Base-by-base conservation (phyloP, 2,329 filamentous ascomycete genomes). In the Sordariomycetes sp. region DNA sequence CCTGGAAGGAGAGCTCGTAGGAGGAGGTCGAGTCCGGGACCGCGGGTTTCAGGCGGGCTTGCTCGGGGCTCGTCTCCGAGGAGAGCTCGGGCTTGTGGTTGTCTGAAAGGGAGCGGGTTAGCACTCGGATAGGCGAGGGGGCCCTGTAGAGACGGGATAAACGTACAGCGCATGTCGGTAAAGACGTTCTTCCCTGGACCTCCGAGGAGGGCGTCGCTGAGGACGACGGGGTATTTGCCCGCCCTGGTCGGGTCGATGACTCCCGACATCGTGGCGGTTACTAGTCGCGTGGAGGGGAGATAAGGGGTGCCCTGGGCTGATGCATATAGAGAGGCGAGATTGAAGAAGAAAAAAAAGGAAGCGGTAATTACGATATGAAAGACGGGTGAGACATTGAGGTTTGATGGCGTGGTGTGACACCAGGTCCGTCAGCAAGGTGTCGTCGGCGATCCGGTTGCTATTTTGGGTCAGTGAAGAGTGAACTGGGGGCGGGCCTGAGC, bases 151-250 rank as follows among this genome's bases (percentile, higher is more conserved):
- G n/a, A 34, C 3, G 22, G 24, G 52, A 10, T 17, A 55, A 8
- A 20, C 20, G 24, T 74, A 84, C 82, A 85, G 69, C 77, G 72
- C 54, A 86, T 73, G 57, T 78, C 78, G 1, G 81, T 85, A 62
- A 80, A 83, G 53, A 80, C 71, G 60, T 84, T 79, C 61, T 79
- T 80, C 35, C 77, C 70, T 1, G 77, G 68, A 61, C 77, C 79
- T 50, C 79, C 78, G 39, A 83, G 70, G 35, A 86, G 70, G 32
- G 78, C 77, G 63, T 85, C 82, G 66, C 82, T 84, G 52, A 86
- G 72, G 53, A 85, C 75, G 58, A 86, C 77, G 54, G 81, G 82
- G 64, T 85, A 86, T 64, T 81, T 80, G 59, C 75, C 80, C 59
- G 74, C 72, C 68, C 80, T 78, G 57, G 81, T 82, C 60, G 81